Percentiles rank a stretch among this genome's conserved stretches.
Evolutionary conservation across 169 alveolate species (phyloP).

Genomic region (Theileria sp.): DNA sequence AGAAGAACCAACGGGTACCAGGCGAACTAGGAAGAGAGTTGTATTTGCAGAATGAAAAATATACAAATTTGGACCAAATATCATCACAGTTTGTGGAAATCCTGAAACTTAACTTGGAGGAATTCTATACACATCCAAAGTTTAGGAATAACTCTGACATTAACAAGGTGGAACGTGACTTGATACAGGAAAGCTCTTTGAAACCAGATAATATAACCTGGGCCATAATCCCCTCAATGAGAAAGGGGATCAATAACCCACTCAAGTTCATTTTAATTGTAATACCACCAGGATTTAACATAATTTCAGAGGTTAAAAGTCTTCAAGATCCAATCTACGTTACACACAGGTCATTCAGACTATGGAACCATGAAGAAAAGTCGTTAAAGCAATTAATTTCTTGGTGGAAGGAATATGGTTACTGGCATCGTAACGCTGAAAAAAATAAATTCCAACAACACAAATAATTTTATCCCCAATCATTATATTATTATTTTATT

Average conservation of each 20-base stretch:
- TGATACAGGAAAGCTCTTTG: constrained; percentile 72
- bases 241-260: constrained; percentile 64
- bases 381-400: constrained; percentile 60
- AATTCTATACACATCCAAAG: constrained; percentile 77
- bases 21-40: constrained; percentile 72
- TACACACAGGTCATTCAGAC: constrained; percentile 68
- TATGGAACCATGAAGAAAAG: constrained; percentile 75
- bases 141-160: constrained; percentile 62
- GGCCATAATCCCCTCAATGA: constrained; percentile 76
- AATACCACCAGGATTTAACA: constrained; percentile 70
- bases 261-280: constrained; percentile 75
- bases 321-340: constrained; percentile 80
- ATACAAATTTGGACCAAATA: constrained; percentile 73
- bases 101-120: constrained; percentile 75
- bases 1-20: constrained; percentile 69
- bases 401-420: constrained; percentile 84
- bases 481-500: too few species aligned
- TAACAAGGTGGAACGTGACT: constrained; percentile 70
- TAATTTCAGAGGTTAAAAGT: constrained; percentile 43
- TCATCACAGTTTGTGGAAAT: constrained; percentile 77
- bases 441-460: constrained; percentile 56
- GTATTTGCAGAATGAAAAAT: constrained; percentile 66
- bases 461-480: neutral
- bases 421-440: constrained; percentile 77
- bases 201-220: constrained; percentile 77